A percentile compares a stretch with the other conserved stretches of the same genome.
These are phyloP conservation scores for Linnemannia exigua DNA, from an alignment of 192 early-diverging fungal genomes.

Conservation along the genomic window DNA sequence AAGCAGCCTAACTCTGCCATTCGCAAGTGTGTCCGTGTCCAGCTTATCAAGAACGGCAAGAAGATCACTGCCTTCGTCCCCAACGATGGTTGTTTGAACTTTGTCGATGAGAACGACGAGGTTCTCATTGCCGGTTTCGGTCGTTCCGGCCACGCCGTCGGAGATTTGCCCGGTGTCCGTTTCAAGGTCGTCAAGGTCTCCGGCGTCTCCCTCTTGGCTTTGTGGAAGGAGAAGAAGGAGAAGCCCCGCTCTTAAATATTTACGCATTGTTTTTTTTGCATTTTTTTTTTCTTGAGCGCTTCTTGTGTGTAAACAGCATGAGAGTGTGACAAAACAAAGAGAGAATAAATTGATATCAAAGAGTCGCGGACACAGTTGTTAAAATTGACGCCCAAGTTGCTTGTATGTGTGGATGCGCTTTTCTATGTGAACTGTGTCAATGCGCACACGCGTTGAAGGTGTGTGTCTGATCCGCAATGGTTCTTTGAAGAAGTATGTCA, in stretches of 20 bases:
- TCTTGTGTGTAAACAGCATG: not conserved
- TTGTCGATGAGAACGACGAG: conserved; percentile 99
- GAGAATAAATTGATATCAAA: conserved; percentile 37
- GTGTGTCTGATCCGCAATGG: not conserved
- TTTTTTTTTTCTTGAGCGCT: conserved; percentile 4
- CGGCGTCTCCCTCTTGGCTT: conserved; percentile 97
- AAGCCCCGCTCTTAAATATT: conserved; percentile 93
- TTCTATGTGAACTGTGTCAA: not conserved
- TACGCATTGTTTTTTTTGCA: conserved; percentile 17
- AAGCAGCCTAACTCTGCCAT: conserved; percentile 99
- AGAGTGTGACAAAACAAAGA: too few relatives aligned
- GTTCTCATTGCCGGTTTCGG: conserved; percentile 99
- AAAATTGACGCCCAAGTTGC: not conserved
- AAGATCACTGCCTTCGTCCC: conserved; percentile 99
- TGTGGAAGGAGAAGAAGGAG: conserved; percentile 99
- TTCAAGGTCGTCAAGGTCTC: conserved; percentile 99
- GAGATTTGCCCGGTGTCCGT: conserved; percentile 99
- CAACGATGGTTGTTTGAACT: conserved; percentile 99
- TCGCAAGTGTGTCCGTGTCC: conserved; percentile 99
- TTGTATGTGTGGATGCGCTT: not conserved
- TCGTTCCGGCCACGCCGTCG: conserved; percentile 97
- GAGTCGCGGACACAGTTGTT: conserved; percentile 17
- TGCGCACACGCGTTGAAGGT: too few relatives aligned
- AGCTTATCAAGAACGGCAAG: conserved; percentile 99
- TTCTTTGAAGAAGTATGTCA: not conserved